A percentile compares a stretch with the other conserved stretches of the same genome.
phyloP scores from a whole-genome alignment of 768 basidiomycete species.

The Hemileccinum impolitum region DNA sequence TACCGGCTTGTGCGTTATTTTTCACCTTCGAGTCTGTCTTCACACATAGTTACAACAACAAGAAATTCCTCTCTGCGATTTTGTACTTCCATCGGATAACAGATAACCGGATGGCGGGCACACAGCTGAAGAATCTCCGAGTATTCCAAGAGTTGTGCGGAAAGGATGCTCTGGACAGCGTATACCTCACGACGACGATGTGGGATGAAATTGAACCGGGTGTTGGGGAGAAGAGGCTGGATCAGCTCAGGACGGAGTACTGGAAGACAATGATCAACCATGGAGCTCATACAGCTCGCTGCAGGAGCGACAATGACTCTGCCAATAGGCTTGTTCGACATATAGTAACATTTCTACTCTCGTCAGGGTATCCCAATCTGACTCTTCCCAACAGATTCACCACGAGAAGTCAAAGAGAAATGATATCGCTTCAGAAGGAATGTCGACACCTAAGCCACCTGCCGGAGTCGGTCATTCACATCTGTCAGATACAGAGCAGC shows the following conservation, averaged over 20 bases:
- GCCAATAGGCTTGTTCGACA: too few relatives aligned
- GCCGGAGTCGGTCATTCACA: neutral
- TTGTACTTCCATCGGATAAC: slow-evolving; percentile 40
- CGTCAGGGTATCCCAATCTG: neutral
- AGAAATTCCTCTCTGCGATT: slow-evolving; percentile 29
- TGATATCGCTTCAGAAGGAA: neutral
- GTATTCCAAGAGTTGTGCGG: slow-evolving; percentile 32
- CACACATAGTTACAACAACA: slow-evolving; percentile 3
- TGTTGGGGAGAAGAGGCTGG: slow-evolving; percentile 14
- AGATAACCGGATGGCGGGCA: slow-evolving; percentile 35
- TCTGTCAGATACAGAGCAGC: too few relatives aligned
- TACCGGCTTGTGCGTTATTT: neutral
- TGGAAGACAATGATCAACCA: slow-evolving; percentile 5
- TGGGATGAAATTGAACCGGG: slow-evolving; percentile 28
- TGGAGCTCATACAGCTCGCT: slow-evolving; percentile 5
- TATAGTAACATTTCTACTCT: neutral
- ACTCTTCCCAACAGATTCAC: neutral
- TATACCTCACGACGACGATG: slow-evolving; percentile 37
- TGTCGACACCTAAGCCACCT: neutral
- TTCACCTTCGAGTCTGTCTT: neutral
- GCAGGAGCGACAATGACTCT: too few relatives aligned
- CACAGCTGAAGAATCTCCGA: slow-evolving; percentile 30
- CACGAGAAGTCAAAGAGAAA: neutral
- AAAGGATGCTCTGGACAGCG: slow-evolving; percentile 25
- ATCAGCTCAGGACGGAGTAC: neutral